These are phyloP conservation scores for Phytophthora boehmeriae DNA, from an alignment of 352 stramenopile species.

Conservation along the genomic window DNA sequence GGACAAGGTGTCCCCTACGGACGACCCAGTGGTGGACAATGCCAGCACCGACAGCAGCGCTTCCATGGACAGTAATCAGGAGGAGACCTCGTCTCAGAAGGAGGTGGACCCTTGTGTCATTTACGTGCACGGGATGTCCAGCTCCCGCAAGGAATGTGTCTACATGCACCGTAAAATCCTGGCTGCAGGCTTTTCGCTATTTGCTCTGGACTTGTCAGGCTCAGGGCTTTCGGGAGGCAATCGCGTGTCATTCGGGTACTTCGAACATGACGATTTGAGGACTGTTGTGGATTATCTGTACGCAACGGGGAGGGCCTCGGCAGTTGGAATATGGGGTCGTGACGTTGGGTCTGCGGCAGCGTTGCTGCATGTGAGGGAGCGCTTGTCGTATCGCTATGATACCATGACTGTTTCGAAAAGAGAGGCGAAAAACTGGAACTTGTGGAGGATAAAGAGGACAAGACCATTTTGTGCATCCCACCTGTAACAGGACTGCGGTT, in stretches of 20 bases:
- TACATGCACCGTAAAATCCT: conserved; percentile 68
- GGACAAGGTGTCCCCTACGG: conserved; percentile 14
- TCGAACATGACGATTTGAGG: conserved; percentile 70
- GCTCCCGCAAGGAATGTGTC: conserved; percentile 74
- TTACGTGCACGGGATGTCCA: conserved; percentile 84
- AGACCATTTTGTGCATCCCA: conserved; percentile 55
- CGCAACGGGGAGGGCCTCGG: conserved; percentile 54
- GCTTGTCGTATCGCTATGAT: conserved; percentile 51
- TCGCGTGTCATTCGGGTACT: conserved; percentile 71
- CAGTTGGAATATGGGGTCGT: conserved; percentile 68
- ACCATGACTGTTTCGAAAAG: conserved; percentile 44
- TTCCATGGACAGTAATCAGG: conserved; percentile 22
- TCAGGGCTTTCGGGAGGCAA: conserved; percentile 71
- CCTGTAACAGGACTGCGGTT: conserved; percentile 51
- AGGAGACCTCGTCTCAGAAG: not conserved
- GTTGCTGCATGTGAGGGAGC: conserved; percentile 58
- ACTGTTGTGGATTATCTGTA: conserved; percentile 70
- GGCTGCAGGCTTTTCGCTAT: conserved; percentile 65
- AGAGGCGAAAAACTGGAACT: conserved; percentile 50
- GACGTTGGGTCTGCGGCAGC: conserved; percentile 63
- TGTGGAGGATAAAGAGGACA: conserved; percentile 43
- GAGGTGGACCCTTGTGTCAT: conserved; percentile 58
- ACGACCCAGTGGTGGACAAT: conserved; percentile 17
- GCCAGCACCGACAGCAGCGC: conserved; percentile 34
- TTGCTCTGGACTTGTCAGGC: conserved; percentile 75